These are phyloP conservation scores for Rhododendron simsii DNA, from an alignment of 148 eudicot species.

Conservation along the genomic window DNA sequence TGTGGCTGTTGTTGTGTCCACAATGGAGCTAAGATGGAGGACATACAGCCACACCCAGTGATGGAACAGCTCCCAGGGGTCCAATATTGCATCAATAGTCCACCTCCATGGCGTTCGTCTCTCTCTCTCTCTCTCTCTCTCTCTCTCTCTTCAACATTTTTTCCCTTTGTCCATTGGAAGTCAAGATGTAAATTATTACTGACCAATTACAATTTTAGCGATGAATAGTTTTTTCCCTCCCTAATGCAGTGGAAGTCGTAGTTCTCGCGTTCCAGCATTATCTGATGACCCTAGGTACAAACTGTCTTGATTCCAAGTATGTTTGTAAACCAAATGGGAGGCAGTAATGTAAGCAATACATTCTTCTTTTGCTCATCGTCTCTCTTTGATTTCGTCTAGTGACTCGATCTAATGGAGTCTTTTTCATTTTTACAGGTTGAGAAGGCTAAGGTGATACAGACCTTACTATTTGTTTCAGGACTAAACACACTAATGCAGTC, in stretches of 20 bases:
- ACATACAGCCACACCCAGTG: constrained; percentile 61
- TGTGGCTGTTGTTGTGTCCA: not conserved
- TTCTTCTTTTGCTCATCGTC: not conserved
- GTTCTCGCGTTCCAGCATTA: constrained; percentile 72
- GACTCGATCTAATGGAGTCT: not conserved
- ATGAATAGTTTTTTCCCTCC: not conserved
- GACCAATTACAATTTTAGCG: not conserved
- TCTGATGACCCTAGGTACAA: constrained; percentile 46
- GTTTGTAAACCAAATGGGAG: constrained; percentile 78
- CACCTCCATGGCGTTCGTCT: constrained; percentile 60
- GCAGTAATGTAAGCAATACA: constrained; percentile 43
- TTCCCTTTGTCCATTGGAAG: not conserved
- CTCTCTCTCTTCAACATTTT: not conserved
- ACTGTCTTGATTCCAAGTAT: constrained; percentile 47
- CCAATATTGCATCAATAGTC: constrained; percentile 63
- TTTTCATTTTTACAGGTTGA: constrained; percentile 31
- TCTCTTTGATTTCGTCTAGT: not conserved
- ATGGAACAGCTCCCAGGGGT: constrained; percentile 60
- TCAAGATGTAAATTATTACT: not conserved
- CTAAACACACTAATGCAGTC: constrained; percentile 66
- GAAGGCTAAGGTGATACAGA: constrained; percentile 71
- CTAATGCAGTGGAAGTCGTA: constrained; percentile 48
- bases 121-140: not conserved
- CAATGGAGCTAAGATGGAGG: constrained; percentile 19
- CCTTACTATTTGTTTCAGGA: constrained; percentile 59